Conservation (phyloP, 129 eudicot species). For the Deinandra increscens region DNA sequence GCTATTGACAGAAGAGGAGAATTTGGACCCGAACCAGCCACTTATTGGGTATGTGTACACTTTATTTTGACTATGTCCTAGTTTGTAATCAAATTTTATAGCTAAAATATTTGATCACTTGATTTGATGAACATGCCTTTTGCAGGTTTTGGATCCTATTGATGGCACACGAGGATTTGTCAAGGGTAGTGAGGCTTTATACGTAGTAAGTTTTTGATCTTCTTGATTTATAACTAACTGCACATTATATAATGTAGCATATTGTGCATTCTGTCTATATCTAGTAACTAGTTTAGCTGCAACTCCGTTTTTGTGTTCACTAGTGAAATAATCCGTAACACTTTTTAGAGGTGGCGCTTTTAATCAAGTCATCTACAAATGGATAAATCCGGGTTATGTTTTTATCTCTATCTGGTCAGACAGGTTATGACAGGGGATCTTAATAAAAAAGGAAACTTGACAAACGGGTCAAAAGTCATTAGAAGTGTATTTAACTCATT, state of each 20-base stretch:
- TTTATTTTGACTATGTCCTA: neutral
- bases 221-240: neutral
- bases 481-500: neutral
- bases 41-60: slow-evolving; percentile 76
- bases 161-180: slow-evolving; percentile 97
- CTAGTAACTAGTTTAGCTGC: neutral
- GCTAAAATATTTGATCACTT: neutral
- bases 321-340: neutral
- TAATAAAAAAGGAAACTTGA: neutral
- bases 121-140: slow-evolving; percentile 11
- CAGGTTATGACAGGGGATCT: neutral
- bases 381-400: neutral
- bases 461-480: neutral
- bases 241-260: neutral
- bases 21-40: slow-evolving; percentile 74
- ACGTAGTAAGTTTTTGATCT: slow-evolving; percentile 62
- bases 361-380: neutral
- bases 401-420: neutral
- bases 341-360: neutral
- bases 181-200: slow-evolving; percentile 76
- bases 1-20: slow-evolving; percentile 97
- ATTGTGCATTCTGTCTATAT: neutral
- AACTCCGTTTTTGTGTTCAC: neutral
- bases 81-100: neutral
- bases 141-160: slow-evolving; percentile 93